Evolutionary conservation across 1,284 basidiomycete genomes (phyloP).

Genomic region (Tausonia pullulans): DNA sequence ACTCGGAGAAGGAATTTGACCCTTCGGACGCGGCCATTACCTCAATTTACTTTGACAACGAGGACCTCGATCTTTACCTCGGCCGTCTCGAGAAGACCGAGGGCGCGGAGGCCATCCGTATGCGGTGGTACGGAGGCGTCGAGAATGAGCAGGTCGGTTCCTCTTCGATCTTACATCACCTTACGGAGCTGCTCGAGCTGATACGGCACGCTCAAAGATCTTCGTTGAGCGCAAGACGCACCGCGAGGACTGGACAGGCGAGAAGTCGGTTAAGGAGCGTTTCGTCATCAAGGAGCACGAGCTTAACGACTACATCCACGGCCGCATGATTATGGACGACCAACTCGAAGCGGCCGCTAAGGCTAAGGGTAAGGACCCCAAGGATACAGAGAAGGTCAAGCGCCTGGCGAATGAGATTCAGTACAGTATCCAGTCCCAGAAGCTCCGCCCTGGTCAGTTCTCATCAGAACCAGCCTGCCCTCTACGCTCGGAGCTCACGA

Average conservation of each 20-base stretch:
- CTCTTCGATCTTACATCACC: background rate
- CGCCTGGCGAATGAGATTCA: slow-evolving; percentile 95
- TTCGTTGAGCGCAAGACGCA: slow-evolving; percentile 99
- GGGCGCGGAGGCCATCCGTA: slow-evolving; percentile 89
- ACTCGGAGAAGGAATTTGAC: slow-evolving; percentile 89
- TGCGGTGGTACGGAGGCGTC: slow-evolving; percentile 97
- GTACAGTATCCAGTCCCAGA: slow-evolving; percentile 76
- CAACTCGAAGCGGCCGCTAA: slow-evolving; percentile 81
- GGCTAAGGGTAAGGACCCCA: slow-evolving; percentile 88
- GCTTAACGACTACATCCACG: slow-evolving; percentile 81
- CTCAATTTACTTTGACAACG: slow-evolving; percentile 60
- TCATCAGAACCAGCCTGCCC: background rate
- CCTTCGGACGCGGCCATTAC: slow-evolving; percentile 66
- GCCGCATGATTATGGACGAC: slow-evolving; percentile 86
- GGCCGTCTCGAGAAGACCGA: slow-evolving; percentile 97
- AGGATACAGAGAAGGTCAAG: slow-evolving; percentile 89
- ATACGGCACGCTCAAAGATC: slow-evolving; percentile 44
- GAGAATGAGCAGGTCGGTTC: slow-evolving; percentile 55
- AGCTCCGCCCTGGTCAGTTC: slow-evolving; percentile 60
- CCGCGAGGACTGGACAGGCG: slow-evolving; percentile 97
- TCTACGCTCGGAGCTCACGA: slow-evolving; percentile 7
- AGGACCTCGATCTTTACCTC: slow-evolving; percentile 93
- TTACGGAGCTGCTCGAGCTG: background rate
- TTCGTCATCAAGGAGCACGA: slow-evolving; percentile 94
- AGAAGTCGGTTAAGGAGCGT: slow-evolving; percentile 96